Conservation (phyloP, 2,329 filamentous ascomycete species). For the Clonostachys chloroleuca region DNA sequence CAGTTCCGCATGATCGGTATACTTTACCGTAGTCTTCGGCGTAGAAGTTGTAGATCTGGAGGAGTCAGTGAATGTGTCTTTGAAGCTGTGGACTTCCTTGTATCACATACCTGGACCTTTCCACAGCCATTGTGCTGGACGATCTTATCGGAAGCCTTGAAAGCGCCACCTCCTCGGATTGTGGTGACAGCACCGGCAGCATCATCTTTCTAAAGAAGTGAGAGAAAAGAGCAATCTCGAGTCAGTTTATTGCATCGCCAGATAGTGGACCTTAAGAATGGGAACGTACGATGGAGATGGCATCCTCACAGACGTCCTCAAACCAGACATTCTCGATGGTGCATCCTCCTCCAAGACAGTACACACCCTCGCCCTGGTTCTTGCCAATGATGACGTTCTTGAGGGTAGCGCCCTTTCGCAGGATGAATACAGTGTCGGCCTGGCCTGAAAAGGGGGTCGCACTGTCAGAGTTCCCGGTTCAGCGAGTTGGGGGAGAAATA, state of each 20-base stretch:
- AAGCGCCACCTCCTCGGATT: slow-evolving; percentile 30
- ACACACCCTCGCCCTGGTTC: slow-evolving; percentile 15
- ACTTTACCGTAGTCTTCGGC: slow-evolving; percentile 38
- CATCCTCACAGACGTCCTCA: slow-evolving; percentile 14
- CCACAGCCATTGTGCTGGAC: slow-evolving; percentile 35
- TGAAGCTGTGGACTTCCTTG: neutral
- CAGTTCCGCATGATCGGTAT: slow-evolving; percentile 39
- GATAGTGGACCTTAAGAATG: neutral
- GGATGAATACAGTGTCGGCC: slow-evolving; percentile 9
- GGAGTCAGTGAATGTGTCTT: neutral
- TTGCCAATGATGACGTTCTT: slow-evolving; percentile 13
- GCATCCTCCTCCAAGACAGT: slow-evolving; percentile 15
- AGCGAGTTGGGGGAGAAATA: neutral
- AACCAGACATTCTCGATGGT: slow-evolving; percentile 16
- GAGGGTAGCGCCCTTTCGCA: slow-evolving; percentile 9
- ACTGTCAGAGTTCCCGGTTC: neutral
- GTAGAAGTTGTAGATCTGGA: slow-evolving; percentile 8
- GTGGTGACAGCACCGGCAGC: slow-evolving; percentile 11
- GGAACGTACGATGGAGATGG: slow-evolving; percentile 10
- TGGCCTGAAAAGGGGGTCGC: neutral
- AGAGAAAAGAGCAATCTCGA: neutral
- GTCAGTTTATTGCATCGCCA: neutral
- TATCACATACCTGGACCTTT: slow-evolving; percentile 17
- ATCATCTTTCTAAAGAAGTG: slow-evolving; percentile 9
- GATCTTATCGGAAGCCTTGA: slow-evolving; percentile 29